Evolutionary conservation across 2,329 filamentous ascomycete species (phyloP).

Genomic region (Alternaria arbusti): DNA sequence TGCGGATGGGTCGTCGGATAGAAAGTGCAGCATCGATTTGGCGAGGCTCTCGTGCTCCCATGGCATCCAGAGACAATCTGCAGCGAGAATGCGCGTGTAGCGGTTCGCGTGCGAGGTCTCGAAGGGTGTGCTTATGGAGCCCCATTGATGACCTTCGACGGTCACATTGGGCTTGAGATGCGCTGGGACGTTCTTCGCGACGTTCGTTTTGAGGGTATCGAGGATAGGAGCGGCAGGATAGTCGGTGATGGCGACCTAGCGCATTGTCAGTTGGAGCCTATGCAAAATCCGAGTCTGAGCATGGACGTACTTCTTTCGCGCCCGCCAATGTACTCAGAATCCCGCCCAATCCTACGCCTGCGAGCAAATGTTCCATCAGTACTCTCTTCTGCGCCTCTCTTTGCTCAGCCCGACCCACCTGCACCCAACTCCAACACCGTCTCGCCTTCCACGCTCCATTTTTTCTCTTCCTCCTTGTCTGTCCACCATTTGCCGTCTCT

Average conservation of each 20-base stretch:
- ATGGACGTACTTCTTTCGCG: slow-evolving; percentile 51
- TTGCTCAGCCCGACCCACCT: slow-evolving; percentile 57
- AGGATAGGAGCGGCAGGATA: slow-evolving; percentile 70
- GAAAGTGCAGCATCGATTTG: slow-evolving; percentile 67
- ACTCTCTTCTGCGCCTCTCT: slow-evolving; percentile 17
- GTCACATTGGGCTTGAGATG: slow-evolving; percentile 46
- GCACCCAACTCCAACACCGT: slow-evolving; percentile 70
- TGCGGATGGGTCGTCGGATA: slow-evolving; percentile 55
- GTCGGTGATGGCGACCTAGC: slow-evolving; percentile 66
- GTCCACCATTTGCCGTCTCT: slow-evolving; percentile 43
- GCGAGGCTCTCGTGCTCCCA: slow-evolving; percentile 72
- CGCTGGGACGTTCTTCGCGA: slow-evolving; percentile 58
- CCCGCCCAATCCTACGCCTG: slow-evolving; percentile 55
- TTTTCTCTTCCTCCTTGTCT: slow-evolving; percentile 34
- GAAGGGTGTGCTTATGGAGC: slow-evolving; percentile 56
- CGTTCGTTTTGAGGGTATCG: slow-evolving; percentile 64
- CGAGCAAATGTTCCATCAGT: slow-evolving; percentile 32
- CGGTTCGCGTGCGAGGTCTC: slow-evolving; percentile 43
- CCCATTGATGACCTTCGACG: slow-evolving; percentile 71
- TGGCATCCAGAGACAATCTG: slow-evolving; percentile 79
- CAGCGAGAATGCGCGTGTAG: slow-evolving; percentile 70
- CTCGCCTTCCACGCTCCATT: slow-evolving; percentile 58
- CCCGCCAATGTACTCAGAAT: slow-evolving; percentile 55
- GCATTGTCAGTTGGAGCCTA: background rate
- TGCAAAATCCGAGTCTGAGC: background rate